phyloP scores from a whole-genome alignment of 345 rosid species.

The Salix koriyanagi region DNA sequence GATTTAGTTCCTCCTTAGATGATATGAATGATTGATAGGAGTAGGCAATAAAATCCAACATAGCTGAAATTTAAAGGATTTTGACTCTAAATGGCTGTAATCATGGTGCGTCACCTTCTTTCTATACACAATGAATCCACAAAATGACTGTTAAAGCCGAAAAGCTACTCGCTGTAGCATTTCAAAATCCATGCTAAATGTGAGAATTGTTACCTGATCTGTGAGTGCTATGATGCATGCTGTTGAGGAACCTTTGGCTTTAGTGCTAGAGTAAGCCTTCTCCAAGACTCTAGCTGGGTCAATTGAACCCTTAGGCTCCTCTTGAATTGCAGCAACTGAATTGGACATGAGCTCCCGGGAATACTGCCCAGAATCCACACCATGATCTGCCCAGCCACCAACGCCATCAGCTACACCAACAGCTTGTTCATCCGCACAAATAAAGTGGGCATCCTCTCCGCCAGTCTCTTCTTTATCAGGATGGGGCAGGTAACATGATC shows the following conservation, averaged over 20 bases:
- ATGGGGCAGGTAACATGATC: constrained; percentile 89
- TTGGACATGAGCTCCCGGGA: constrained; percentile 94
- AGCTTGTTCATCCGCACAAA: constrained; percentile 78
- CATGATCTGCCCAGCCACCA: constrained; percentile 97
- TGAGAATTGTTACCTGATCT: constrained; percentile 47
- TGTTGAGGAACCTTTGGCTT: constrained; percentile 87
- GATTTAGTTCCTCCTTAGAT: background rate
- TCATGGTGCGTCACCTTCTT: background rate
- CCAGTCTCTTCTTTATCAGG: constrained; percentile 98
- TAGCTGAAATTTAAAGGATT: background rate
- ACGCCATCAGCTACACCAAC: constrained; percentile 97
- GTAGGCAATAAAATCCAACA: background rate
- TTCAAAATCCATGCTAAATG: background rate
- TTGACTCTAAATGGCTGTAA: background rate
- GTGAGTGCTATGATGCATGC: constrained; percentile 93
- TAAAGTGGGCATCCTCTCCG: constrained; percentile 99
- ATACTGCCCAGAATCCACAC: constrained; percentile 77
- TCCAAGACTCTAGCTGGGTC: constrained; percentile 87
- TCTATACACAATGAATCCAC: background rate
- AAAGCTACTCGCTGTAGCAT: background rate
- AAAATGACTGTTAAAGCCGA: background rate
- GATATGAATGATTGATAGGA: background rate
- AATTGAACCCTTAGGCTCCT: constrained; percentile 82
- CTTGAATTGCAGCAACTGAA: constrained; percentile 69
- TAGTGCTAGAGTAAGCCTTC: constrained; percentile 86